Percentiles rank a stretch among this genome's conserved stretches.
Evolutionary conservation across 2,329 filamentous ascomycete genomes (phyloP).

Genomic region (Tolypocladium album): DNA sequence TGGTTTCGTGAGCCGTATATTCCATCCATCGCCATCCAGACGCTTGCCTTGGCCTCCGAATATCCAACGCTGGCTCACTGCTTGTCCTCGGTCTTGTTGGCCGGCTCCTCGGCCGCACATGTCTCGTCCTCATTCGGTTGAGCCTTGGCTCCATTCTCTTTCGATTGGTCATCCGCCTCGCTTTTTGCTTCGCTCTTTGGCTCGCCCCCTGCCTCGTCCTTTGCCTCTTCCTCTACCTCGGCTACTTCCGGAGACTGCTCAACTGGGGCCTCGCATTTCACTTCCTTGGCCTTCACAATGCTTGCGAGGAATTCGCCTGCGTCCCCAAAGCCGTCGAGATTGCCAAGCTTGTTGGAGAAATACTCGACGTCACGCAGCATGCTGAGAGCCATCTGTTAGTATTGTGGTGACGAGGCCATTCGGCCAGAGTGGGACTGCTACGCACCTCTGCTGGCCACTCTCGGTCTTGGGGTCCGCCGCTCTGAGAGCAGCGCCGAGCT

Average conservation of each 20-base stretch:
- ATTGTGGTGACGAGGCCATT: not conserved
- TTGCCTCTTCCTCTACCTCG: not conserved
- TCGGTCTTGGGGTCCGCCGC: conserved; percentile 55
- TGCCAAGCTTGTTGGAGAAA: conserved; percentile 59
- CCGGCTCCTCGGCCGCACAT: not conserved
- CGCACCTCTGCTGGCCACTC: conserved; percentile 59
- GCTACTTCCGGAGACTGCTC: conserved; percentile 6
- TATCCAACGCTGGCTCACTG: not conserved
- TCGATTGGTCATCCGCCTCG: not conserved
- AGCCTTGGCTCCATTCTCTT: not conserved
- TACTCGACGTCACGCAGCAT: conserved; percentile 68
- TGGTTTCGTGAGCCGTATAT: not conserved
- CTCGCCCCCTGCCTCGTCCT: conserved; percentile 7
- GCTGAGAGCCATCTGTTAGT: conserved; percentile 28
- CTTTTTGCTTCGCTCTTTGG: not conserved
- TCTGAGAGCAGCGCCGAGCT: conserved; percentile 62
- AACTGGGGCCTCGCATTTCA: conserved; percentile 16
- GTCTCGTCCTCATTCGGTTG: conserved; percentile 1
- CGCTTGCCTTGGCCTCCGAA: not conserved
- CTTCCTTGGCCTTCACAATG: conserved; percentile 50
- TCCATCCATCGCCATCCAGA: not conserved
- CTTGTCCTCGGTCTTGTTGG: not conserved
- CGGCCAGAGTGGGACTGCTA: not conserved
- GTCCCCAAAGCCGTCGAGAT: conserved; percentile 69
- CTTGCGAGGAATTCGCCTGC: conserved; percentile 58